Conservation (phyloP, 2,329 filamentous ascomycete species). For the Pestalotiopsis sp. region DNA sequence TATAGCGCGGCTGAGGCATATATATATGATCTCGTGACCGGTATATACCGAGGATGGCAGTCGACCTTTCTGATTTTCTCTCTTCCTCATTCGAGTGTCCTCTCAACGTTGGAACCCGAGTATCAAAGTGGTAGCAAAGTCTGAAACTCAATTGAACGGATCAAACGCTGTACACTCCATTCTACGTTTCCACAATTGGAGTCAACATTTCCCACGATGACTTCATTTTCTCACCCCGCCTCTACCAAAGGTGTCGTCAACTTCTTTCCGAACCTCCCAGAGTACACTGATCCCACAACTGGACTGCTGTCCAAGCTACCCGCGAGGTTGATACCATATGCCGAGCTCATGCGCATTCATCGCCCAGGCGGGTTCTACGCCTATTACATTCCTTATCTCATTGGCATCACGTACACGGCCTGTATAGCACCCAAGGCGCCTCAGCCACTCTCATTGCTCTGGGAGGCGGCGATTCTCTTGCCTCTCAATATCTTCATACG, state of each 20-base stretch:
- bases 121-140: background rate
- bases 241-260: background rate
- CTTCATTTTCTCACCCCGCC: background rate
- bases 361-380: conserved; percentile 53
- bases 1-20: background rate
- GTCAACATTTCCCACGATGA: background rate
- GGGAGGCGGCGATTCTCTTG: background rate
- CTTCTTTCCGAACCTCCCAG: background rate
- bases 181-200: background rate
- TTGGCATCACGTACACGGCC: conserved; percentile 48
- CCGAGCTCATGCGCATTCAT: conserved; percentile 54
- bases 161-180: background rate
- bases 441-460: background rate
- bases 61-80: background rate
- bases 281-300: background rate
- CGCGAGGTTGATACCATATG: conserved; percentile 35
- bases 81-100: background rate
- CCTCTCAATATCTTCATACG: background rate
- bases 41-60: background rate
- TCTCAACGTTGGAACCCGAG: background rate
- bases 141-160: background rate
- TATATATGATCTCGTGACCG: background rate
- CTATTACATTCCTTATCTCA: conserved; percentile 51
- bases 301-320: background rate
- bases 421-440: conserved; percentile 28